Conservation (phyloP, 139 green algal genomes). For the Pycnococcus provasolii region DNA sequence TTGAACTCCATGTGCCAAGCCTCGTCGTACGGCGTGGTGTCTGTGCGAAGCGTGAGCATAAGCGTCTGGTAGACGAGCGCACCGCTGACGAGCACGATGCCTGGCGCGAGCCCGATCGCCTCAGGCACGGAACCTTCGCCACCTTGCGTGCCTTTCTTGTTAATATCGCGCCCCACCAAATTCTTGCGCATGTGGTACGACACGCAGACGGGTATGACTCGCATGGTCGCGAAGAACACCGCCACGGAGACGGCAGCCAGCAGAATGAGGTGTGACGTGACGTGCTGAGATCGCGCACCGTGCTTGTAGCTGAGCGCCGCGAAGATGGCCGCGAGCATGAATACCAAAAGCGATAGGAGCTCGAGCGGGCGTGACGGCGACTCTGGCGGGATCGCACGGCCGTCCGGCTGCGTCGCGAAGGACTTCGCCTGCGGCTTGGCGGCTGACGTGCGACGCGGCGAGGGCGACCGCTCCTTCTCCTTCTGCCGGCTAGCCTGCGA, state of each 20-base stretch:
- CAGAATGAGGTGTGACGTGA: not conserved
- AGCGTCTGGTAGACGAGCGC: slow-evolving; percentile 71
- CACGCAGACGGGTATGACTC: slow-evolving; percentile 23
- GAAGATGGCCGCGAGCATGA: too few species aligned
- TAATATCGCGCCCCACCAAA: slow-evolving; percentile 37
- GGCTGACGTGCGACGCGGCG: too few species aligned
- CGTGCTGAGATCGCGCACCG: too few species aligned
- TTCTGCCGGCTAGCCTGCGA: too few species aligned
- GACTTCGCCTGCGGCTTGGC: too few species aligned
- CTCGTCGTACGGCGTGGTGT: slow-evolving; percentile 42
- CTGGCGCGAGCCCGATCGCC: slow-evolving; percentile 66
- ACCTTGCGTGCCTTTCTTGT: slow-evolving; percentile 32
- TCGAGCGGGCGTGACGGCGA: too few species aligned
- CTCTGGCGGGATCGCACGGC: too few species aligned
- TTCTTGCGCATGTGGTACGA: slow-evolving; percentile 26
- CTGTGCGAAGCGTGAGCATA: not conserved
- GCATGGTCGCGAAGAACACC: slow-evolving; percentile 5
- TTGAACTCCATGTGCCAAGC: slow-evolving; percentile 97
- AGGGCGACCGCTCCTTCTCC: too few species aligned
- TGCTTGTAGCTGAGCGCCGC: too few species aligned
- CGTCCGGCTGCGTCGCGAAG: too few species aligned
- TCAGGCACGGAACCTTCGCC: slow-evolving; percentile 54
- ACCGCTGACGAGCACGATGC: slow-evolving; percentile 78
- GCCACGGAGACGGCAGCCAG: not conserved
- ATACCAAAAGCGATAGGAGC: too few species aligned